Conservation (phyloP, 768 basidiomycete genomes). For the Punctularia strigosozonata region DNA sequence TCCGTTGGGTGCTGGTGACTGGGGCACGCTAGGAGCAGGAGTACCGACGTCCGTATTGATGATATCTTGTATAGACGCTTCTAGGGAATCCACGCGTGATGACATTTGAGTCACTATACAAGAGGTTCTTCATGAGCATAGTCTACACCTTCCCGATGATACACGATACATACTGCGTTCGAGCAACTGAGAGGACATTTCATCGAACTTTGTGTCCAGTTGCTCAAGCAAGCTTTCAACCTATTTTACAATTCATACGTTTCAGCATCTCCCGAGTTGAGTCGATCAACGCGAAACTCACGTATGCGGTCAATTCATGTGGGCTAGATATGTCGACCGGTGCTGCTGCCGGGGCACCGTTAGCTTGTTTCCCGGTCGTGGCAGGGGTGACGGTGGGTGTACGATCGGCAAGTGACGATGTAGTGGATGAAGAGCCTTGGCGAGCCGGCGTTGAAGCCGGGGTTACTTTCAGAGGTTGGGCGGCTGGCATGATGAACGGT, state of each 20-base stretch:
- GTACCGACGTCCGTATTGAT: slow-evolving; percentile 58
- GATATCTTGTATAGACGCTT: slow-evolving; percentile 85
- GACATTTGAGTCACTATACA: slow-evolving; percentile 86
- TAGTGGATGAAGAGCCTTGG: no score
- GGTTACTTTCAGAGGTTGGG: no score
- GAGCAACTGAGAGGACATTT: slow-evolving; percentile 85
- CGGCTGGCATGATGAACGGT: no score
- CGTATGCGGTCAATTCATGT: slow-evolving; percentile 90
- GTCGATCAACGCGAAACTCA: slow-evolving; percentile 28
- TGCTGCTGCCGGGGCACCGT: slow-evolving; percentile 5
- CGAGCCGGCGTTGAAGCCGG: no score
- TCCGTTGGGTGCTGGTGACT: slow-evolving; percentile 57
- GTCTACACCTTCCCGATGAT: no score
- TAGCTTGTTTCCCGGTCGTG: no score
- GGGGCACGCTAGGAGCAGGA: slow-evolving; percentile 35
- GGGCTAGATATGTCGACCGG: slow-evolving; percentile 71
- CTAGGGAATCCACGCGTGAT: slow-evolving; percentile 77
- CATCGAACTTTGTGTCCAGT: slow-evolving; percentile 83
- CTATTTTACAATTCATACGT: slow-evolving; percentile 23
- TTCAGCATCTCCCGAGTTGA: background rate
- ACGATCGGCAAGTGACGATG: no score
- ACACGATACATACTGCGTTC: slow-evolving; percentile 70
- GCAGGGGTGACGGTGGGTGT: no score
- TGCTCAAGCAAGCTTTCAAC: slow-evolving; percentile 84
- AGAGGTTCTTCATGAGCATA: no score